These are phyloP conservation scores for Diaporthe eres DNA, from an alignment of 2,329 filamentous ascomycete genomes.

Conservation along the genomic window DNA sequence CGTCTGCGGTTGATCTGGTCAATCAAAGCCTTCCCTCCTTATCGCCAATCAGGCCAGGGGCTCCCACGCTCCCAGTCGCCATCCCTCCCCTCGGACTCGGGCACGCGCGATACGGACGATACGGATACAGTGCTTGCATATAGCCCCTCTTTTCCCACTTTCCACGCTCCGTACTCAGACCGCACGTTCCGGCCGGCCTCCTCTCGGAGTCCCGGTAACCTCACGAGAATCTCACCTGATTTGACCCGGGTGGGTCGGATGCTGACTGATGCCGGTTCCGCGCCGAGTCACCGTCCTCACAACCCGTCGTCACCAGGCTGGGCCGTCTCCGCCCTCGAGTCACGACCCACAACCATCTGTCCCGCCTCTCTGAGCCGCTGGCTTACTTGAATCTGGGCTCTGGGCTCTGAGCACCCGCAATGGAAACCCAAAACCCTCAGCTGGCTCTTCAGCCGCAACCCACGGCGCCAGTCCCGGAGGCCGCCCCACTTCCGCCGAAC, in stretches of 20 bases:
- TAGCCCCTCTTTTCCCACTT: constrained; percentile 7
- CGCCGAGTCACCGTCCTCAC: constrained; percentile 15
- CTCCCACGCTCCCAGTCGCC: constrained; percentile 1
- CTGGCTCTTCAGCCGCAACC: constrained; percentile 31
- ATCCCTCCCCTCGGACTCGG: neutral
- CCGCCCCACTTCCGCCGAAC: constrained; percentile 42
- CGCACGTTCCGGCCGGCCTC: neutral
- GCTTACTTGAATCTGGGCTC: neutral
- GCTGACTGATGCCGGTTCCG: constrained; percentile 36
- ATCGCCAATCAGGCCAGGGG: constrained; percentile 4
- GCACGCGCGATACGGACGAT: constrained; percentile 7
- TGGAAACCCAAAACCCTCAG: constrained; percentile 35
- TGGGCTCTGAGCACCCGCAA: constrained; percentile 15
- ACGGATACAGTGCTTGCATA: constrained; percentile 18
- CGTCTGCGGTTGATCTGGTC: neutral
- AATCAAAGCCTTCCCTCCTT: constrained; percentile 25
- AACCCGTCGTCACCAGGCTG: constrained; percentile 2
- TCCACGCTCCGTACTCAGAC: neutral
- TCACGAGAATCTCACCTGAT: constrained; percentile 26
- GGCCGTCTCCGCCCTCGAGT: constrained; percentile 1
- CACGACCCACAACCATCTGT: constrained; percentile 6
- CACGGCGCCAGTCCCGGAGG: neutral
- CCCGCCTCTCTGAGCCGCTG: neutral
- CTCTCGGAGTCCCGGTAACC: neutral
- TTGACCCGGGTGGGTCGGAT: constrained; percentile 32